A percentile compares a stretch with the other conserved stretches of the same genome.
Evolutionary conservation across 2,329 filamentous ascomycete genomes (phyloP).

Genomic region (Onygena corvina): DNA sequence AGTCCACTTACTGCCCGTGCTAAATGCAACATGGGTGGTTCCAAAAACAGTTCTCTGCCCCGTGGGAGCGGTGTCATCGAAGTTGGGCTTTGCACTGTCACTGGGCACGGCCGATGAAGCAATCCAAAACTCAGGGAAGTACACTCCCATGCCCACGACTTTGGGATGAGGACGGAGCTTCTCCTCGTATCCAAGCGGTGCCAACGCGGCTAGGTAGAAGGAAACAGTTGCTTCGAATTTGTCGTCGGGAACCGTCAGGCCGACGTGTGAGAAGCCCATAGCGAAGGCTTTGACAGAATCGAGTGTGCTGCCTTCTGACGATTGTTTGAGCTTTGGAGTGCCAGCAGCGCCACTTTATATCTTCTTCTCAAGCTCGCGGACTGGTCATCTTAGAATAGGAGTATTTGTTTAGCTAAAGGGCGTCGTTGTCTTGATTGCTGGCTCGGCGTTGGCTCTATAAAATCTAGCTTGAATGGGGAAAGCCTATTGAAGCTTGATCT

Average conservation of each 20-base stretch:
- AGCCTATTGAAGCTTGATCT: no score
- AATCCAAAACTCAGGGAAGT: constrained; percentile 26
- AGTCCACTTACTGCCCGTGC: constrained; percentile 17
- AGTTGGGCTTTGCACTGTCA: constrained; percentile 1
- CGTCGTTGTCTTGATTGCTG: no score
- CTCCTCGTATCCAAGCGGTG: constrained; percentile 23
- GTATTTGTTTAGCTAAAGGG: no score
- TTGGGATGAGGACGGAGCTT: constrained; percentile 19
- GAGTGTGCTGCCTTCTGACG: neutral
- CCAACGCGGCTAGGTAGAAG: constrained; percentile 23
- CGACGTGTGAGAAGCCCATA: constrained; percentile 30
- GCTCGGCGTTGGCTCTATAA: no score
- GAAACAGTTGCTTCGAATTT: constrained; percentile 22
- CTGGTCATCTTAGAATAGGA: no score
- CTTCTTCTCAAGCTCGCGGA: no score
- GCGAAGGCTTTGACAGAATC: no score
- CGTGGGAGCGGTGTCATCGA: constrained; percentile 8
- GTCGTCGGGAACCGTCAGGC: constrained; percentile 19
- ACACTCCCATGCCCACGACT: constrained; percentile 22
- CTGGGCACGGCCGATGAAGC: constrained; percentile 5
- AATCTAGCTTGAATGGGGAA: no score
- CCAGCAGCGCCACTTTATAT: no score
- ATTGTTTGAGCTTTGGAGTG: no score
- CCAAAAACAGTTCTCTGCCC: constrained; percentile 8
- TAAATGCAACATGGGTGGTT: constrained; percentile 21